Evolutionary conservation across 179 eudicot species (phyloP).

Genomic region (Beta lomatogona): DNA sequence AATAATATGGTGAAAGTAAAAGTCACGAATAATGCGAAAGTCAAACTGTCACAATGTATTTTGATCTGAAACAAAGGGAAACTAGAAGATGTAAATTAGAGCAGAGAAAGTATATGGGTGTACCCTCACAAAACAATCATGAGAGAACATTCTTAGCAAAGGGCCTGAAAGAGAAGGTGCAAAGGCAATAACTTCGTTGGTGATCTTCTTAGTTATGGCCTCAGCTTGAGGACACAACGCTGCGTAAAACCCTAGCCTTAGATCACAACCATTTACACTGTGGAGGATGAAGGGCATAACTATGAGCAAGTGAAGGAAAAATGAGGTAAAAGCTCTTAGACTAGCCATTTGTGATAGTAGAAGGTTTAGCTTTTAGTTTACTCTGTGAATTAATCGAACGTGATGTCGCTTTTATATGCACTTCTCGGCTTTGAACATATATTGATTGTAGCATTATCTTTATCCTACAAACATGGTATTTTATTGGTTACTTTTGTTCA

Average conservation of each 20-base stretch:
- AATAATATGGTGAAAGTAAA: too few relatives aligned
- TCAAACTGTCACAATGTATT: too few relatives aligned
- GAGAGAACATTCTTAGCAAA: constrained; percentile 34
- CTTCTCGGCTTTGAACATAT: neutral
- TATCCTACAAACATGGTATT: neutral
- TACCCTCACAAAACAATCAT: constrained; percentile 43
- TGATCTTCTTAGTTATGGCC: constrained; percentile 18
- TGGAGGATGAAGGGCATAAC: neutral
- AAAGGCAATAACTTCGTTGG: constrained; percentile 20
- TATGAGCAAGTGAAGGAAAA: constrained; percentile 9
- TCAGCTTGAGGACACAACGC: constrained; percentile 35
- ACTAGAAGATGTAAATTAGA: too few relatives aligned
- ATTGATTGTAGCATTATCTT: neutral
- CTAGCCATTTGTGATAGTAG: constrained; percentile 1
- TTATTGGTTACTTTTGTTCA: constrained; percentile 9
- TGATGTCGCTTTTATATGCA: neutral
- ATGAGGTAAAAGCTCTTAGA: neutral
- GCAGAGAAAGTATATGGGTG: neutral
- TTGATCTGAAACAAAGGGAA: too few relatives aligned
- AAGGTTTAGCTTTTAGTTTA: neutral
- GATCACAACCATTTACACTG: neutral
- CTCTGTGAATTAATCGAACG: neutral
- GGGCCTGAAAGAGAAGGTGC: constrained; percentile 36
- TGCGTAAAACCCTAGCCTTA: constrained; percentile 1
- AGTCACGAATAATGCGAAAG: too few relatives aligned